Evolutionary conservation across 2,329 filamentous ascomycete genomes (phyloP).

Genomic region (Colletotrichum tanaceti): DNA sequence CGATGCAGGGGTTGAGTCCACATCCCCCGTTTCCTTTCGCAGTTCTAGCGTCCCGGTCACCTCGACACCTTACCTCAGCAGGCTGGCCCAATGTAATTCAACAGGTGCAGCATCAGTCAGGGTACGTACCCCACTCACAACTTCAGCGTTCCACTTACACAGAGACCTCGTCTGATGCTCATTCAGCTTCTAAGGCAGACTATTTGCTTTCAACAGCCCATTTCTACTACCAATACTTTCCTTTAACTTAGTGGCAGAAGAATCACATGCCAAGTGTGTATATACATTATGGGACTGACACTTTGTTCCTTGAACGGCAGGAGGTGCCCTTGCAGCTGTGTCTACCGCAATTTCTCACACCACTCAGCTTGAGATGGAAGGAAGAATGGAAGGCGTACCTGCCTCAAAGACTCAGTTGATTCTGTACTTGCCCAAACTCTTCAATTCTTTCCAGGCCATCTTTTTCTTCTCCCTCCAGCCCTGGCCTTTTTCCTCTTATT

Average conservation of each 20-base stretch:
- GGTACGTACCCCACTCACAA: slow-evolving; percentile 16
- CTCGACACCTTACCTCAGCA: slow-evolving; percentile 38
- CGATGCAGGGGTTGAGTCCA: slow-evolving; percentile 37
- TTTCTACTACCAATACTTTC: no score
- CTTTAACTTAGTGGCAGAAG: no score
- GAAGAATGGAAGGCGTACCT: neutral
- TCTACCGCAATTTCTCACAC: neutral
- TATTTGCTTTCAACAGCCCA: no score
- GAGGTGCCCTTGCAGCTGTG: neutral
- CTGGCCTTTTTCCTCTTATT: neutral
- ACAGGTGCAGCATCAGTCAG: neutral
- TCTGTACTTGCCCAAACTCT: neutral
- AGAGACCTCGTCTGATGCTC: neutral
- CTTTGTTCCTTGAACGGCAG: neutral
- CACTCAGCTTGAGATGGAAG: no score
- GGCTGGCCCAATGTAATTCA: slow-evolving; percentile 3
- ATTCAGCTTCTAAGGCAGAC: neutral
- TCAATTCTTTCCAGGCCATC: accelerated
- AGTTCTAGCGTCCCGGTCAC: slow-evolving; percentile 26
- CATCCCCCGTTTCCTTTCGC: slow-evolving; percentile 34
- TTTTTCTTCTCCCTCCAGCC: neutral
- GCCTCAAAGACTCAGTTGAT: neutral
- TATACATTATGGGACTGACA: neutral
- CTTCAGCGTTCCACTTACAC: slow-evolving; percentile 1
- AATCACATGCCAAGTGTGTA: no score